Percentiles rank a stretch among this genome's conserved stretches.
These are phyloP conservation scores for Aureobasidium subglaciale DNA, from an alignment of 2,329 filamentous ascomycete genomes.

Conservation along the genomic window DNA sequence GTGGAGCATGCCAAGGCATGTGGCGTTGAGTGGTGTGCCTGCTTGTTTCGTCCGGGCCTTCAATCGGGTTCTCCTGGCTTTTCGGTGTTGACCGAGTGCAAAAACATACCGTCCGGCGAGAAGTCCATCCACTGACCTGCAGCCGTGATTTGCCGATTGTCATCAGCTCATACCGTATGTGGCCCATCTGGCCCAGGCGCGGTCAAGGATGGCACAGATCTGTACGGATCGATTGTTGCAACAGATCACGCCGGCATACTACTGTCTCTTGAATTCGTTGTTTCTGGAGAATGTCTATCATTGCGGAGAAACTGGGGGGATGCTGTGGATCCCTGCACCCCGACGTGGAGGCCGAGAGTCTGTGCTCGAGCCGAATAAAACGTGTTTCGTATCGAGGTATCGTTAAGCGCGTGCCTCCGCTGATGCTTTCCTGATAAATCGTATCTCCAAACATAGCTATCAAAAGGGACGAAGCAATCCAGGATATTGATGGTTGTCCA, in stretches of 20 bases:
- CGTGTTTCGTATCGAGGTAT: background rate
- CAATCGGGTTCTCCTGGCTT: background rate
- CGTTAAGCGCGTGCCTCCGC: background rate
- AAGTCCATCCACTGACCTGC: background rate
- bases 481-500: background rate
- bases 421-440: no score
- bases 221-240: background rate
- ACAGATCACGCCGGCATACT: background rate
- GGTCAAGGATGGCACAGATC: background rate
- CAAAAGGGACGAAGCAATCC: background rate
- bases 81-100: slow-evolving; percentile 4
- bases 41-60: background rate
- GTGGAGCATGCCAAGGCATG: slow-evolving; percentile 3
- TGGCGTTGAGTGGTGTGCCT: slow-evolving; percentile 1
- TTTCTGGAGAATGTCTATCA: slow-evolving; percentile 5
- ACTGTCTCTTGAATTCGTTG: background rate
- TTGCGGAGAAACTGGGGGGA: background rate
- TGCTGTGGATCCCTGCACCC: background rate
- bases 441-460: background rate
- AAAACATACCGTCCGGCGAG: background rate
- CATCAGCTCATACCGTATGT: no score
- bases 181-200: no score
- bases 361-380: background rate
- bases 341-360: background rate
- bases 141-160: background rate